Percentiles rank a stretch among this genome's conserved stretches.
Evolutionary conservation across 768 basidiomycete species (phyloP).

Genomic region (Neoboletus brunneissimus): DNA sequence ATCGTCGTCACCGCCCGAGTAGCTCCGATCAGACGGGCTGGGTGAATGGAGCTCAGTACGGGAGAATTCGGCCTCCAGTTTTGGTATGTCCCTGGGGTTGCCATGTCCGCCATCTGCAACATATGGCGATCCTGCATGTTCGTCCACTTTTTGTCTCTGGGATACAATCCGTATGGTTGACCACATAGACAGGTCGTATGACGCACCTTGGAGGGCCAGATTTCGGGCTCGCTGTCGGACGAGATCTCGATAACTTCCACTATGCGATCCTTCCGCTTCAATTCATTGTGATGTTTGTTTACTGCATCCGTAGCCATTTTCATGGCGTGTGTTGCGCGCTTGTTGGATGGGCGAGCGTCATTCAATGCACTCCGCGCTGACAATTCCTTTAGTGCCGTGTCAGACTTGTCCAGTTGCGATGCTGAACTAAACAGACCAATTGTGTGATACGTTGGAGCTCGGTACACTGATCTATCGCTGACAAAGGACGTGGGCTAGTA

Average conservation of each 20-base stretch:
- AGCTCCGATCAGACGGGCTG: not conserved
- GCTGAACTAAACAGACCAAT: conserved; percentile 9
- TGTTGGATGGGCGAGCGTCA: conserved; percentile 18
- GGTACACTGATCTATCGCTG: conserved; percentile 7
- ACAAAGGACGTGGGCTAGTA: not conserved
- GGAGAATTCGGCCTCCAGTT: conserved; percentile 3
- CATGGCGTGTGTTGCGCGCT: conserved; percentile 18
- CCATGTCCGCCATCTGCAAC: not conserved
- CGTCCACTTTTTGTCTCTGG: conserved; percentile 24
- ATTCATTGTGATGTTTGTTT: not conserved
- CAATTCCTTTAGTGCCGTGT: conserved; percentile 24
- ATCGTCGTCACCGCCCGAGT: conserved; percentile 19
- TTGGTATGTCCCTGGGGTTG: not conserved
- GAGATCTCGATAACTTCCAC: conserved; percentile 24
- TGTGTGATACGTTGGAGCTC: conserved; percentile 26
- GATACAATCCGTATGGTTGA: not conserved
- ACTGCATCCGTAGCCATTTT: conserved; percentile 16
- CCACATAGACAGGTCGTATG: not conserved
- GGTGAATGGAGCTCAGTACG: conserved; percentile 4
- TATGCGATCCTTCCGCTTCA: conserved; percentile 24
- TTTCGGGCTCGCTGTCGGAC: conserved; percentile 32
- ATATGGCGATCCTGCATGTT: not conserved
- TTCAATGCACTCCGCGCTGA: conserved; percentile 10
- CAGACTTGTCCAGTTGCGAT: not conserved
- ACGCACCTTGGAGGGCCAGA: conserved; percentile 21